Conservation (phyloP, 768 basidiomycete genomes). For the Phaeotremella skinneri region DNA sequence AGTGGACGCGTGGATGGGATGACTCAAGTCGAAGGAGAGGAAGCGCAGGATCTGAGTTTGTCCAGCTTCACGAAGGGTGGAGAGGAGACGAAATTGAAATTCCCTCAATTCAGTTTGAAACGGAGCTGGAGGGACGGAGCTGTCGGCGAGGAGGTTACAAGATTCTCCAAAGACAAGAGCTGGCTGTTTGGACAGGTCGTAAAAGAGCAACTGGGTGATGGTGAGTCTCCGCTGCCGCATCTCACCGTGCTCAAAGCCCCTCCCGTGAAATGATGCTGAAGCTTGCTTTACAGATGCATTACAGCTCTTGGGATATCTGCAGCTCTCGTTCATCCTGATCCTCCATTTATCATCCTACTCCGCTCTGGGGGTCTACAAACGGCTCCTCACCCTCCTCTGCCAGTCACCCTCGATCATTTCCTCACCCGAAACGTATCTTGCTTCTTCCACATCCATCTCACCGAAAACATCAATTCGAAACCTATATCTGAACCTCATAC, state of each 20-base stretch:
- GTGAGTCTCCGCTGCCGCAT: slow-evolving; percentile 33
- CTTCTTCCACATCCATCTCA: neutral
- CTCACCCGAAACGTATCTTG: neutral
- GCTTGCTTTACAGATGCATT: slow-evolving; percentile 32
- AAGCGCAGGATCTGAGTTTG: slow-evolving; percentile 23
- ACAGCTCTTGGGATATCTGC: slow-evolving; percentile 49
- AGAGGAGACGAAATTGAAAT: slow-evolving; percentile 32
- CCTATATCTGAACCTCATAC: slow-evolving; percentile 18
- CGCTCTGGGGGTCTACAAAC: slow-evolving; percentile 51
- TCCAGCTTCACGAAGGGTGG: slow-evolving; percentile 10
- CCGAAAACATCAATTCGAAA: neutral
- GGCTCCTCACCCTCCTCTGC: slow-evolving; percentile 47
- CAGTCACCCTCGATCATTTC: slow-evolving; percentile 37
- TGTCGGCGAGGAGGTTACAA: slow-evolving; percentile 51
- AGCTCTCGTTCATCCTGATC: slow-evolving; percentile 53
- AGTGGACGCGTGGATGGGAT: slow-evolving; percentile 46
- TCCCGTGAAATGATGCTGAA: neutral
- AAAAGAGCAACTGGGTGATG: slow-evolving; percentile 26
- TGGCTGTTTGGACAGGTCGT: slow-evolving; percentile 50
- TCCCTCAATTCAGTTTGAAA: slow-evolving; percentile 49
- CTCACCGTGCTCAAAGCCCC: neutral
- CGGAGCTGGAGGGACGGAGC: slow-evolving; percentile 52
- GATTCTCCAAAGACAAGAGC: slow-evolving; percentile 52
- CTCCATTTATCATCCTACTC: slow-evolving; percentile 53
- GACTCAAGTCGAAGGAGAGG: slow-evolving; percentile 40